A percentile compares a stretch with the other conserved stretches of the same genome.
Evolutionary conservation across 345 rosid genomes (phyloP).

Genomic region (Arabidopsis suecica): DNA sequence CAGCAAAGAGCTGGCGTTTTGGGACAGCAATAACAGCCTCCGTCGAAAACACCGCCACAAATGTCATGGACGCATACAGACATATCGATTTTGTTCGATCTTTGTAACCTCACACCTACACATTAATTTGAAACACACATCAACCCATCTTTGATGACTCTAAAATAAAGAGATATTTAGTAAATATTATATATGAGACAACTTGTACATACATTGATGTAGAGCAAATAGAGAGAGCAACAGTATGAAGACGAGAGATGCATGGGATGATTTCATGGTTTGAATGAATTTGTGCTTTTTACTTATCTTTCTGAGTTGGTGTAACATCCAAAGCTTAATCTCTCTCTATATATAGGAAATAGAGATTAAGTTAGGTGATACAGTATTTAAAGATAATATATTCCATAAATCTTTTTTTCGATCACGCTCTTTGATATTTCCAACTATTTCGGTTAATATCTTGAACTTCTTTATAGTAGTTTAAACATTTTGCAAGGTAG

Average conservation of each 20-base stretch:
- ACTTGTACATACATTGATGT: constrained; percentile 25
- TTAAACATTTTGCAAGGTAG: neutral
- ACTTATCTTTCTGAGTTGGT: neutral
- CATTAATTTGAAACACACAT: constrained; percentile 17
- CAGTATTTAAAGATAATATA: neutral
- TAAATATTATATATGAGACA: constrained; percentile 3
- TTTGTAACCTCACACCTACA: constrained; percentile 25
- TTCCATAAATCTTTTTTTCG: neutral
- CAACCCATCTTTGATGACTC: constrained; percentile 1
- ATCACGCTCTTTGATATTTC: constrained; percentile 18
- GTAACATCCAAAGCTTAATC: neutral
- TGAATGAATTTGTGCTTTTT: neutral
- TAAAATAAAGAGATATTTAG: neutral
- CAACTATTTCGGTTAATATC: neutral
- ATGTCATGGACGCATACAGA: constrained; percentile 7
- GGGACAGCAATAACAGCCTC: constrained; percentile 35
- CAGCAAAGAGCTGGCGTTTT: constrained; percentile 18
- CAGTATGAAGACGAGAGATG: constrained; percentile 22
- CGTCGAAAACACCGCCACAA: neutral
- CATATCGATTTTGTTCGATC: constrained; percentile 2
- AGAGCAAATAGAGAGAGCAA: constrained; percentile 18
- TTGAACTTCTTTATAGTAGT: neutral
- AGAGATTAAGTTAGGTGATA: neutral
- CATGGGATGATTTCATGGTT: constrained; percentile 27
- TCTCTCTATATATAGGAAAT: neutral